Conservation (phyloP, 495 filamentous ascomycete genomes). For the Penicillium odoratum region DNA sequence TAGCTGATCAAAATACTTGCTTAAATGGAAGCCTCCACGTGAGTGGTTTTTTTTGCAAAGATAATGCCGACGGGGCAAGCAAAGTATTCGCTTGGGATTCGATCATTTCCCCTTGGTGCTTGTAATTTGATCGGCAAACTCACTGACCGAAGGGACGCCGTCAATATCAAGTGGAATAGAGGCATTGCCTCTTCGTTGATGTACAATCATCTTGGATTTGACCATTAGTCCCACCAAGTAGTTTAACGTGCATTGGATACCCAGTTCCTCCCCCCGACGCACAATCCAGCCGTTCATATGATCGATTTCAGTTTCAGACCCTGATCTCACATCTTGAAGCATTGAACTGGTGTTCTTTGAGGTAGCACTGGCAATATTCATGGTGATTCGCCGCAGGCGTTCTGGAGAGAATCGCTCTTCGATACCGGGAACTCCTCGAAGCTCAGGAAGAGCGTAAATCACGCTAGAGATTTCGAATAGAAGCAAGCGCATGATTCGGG, state of each 20-base stretch:
- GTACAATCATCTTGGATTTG: constrained; percentile 28
- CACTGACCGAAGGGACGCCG: not conserved
- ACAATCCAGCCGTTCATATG: constrained; percentile 88
- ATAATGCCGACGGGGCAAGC: not conserved
- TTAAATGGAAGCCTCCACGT: not conserved
- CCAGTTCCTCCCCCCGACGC: constrained; percentile 64
- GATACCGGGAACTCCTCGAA: constrained; percentile 60
- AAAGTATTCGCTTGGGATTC: not conserved
- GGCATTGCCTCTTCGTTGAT: constrained; percentile 23
- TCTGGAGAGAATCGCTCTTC: constrained; percentile 55
- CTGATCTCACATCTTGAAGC: constrained; percentile 69
- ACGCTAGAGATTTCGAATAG: constrained; percentile 65
- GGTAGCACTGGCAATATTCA: constrained; percentile 60
- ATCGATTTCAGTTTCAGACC: constrained; percentile 71
- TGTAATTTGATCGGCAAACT: constrained; percentile 1
- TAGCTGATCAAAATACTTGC: not conserved
- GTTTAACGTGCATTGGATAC: constrained; percentile 65
- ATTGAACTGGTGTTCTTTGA: constrained; percentile 72
- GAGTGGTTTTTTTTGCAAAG: not conserved
- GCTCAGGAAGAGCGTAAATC: constrained; percentile 64
- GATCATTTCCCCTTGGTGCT: not conserved
- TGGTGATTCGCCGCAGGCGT: constrained; percentile 55
- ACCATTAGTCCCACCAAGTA: constrained; percentile 65
- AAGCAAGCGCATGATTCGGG: constrained; percentile 59
- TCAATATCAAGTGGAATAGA: constrained; percentile 37